A percentile compares a stretch with the other conserved stretches of the same genome.
phyloP scores from a whole-genome alignment of 202 grass and related monocot species.

The Tripidium arundinaceum region DNA sequence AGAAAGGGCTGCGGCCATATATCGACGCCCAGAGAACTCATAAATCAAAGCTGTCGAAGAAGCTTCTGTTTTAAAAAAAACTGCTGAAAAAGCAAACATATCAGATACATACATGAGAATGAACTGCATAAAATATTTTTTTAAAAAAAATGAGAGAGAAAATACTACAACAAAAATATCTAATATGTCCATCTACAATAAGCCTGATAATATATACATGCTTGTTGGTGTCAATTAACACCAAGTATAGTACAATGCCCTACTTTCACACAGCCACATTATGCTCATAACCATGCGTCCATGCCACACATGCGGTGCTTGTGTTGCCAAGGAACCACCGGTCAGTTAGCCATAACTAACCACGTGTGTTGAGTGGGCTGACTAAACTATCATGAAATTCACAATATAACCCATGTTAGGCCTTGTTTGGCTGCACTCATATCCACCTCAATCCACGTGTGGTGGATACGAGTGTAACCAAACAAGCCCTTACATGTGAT shows the following conservation, averaged over 20 bases:
- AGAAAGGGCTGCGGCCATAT: background rate
- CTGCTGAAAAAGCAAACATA: background rate
- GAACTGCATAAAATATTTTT: background rate
- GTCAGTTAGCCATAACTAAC: background rate
- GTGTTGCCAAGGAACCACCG: background rate
- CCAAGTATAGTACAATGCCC: slow-evolving; percentile 24
- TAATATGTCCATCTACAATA: slow-evolving; percentile 23
- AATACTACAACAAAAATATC: slow-evolving; percentile 1
- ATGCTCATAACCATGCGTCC: background rate
- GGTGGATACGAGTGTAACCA: background rate
- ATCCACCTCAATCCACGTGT: background rate
- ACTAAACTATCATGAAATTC: background rate
- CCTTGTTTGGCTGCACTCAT: background rate
- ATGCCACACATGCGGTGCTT: background rate
- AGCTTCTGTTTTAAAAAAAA: background rate
- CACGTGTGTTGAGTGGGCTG: background rate
- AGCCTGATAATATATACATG: slow-evolving; percentile 42
- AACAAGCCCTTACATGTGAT: background rate
- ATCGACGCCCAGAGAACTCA: background rate
- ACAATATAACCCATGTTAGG: background rate
- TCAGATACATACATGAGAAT: background rate
- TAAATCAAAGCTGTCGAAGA: background rate
- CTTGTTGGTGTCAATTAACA: slow-evolving; percentile 31
- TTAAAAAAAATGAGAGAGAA: background rate
- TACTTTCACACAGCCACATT: background rate